Evolutionary conservation across 805 yeast species (phyloP).

Genomic region (Tetrapisispora arboricola): DNA sequence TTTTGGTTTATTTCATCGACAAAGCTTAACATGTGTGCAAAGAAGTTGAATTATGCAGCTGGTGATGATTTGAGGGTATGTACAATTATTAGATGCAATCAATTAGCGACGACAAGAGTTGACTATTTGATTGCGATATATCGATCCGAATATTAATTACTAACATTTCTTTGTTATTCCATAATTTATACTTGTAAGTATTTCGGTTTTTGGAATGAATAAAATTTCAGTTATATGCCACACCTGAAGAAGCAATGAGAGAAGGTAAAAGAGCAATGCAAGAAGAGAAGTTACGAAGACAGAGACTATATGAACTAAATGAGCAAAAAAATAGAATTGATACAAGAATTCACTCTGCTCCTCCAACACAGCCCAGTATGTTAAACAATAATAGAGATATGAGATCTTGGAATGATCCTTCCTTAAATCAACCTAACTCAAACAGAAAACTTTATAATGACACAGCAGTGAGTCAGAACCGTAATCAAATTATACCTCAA

Average conservation of each 20-base stretch:
- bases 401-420: neutral
- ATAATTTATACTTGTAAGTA: neutral
- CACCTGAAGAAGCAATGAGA: conserved; percentile 29
- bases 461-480: neutral
- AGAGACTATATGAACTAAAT: conserved; percentile 7
- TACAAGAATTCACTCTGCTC: conserved; percentile 15
- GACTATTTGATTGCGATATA: no score
- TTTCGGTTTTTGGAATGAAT: no score
- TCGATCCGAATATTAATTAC: no score
- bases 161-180: neutral
- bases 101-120: no score
- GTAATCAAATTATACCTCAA: neutral
- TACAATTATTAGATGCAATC: neutral
- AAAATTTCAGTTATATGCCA: conserved; percentile 23
- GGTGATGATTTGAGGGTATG: conserved; percentile 20
- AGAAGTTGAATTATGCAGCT: conserved; percentile 25
- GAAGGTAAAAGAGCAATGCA: conserved; percentile 20
- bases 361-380: no score
- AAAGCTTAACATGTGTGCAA: conserved; percentile 19
- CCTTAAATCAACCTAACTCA: neutral
- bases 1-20: no score
- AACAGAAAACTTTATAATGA: neutral
- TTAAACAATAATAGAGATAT: neutral
- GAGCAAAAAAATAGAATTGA: conserved; percentile 8
- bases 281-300: conserved; percentile 19